phyloP scores from a whole-genome alignment of 2,329 filamentous ascomycete species.

The Ramularia endophylla region DNA sequence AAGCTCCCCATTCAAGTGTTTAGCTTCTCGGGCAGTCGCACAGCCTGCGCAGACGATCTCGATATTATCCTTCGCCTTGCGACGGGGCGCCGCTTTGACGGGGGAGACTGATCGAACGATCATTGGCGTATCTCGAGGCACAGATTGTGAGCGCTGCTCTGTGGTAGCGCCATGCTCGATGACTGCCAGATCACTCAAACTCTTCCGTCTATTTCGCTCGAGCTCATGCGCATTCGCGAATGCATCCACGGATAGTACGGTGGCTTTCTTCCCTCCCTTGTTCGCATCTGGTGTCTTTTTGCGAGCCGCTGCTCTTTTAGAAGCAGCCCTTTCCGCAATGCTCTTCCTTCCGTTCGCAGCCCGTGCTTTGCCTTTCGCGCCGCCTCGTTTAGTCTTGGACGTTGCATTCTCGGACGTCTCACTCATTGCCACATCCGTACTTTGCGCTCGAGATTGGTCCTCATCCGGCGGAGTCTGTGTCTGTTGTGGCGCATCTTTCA shows the following conservation, averaged over 20 bases:
- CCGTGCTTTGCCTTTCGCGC: slow-evolving; percentile 43
- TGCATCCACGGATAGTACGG: slow-evolving; percentile 2
- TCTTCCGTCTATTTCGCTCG: slow-evolving; percentile 21
- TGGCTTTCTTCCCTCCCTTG: slow-evolving; percentile 27
- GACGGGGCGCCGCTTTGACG: slow-evolving; percentile 24
- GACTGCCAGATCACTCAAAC: slow-evolving; percentile 15
- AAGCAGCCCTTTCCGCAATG: slow-evolving; percentile 31
- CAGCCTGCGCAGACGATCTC: slow-evolving; percentile 52
- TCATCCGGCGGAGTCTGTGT: slow-evolving; percentile 39
- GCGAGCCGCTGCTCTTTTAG: slow-evolving; percentile 22
- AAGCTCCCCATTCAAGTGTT: slow-evolving; percentile 42
- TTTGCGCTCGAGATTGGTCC: slow-evolving; percentile 17
- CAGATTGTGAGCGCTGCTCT: slow-evolving; percentile 19
- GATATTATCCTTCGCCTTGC: slow-evolving; percentile 24
- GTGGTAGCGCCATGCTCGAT: background rate
- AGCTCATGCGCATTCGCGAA: slow-evolving; percentile 9
- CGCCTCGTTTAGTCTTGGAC: slow-evolving; percentile 31
- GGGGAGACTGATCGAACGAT: slow-evolving; percentile 18
- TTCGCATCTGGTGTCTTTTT: slow-evolving; percentile 32
- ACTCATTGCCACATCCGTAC: slow-evolving; percentile 18
- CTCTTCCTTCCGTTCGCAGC: slow-evolving; percentile 33
- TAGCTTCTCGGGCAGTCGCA: slow-evolving; percentile 48
- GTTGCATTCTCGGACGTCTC: slow-evolving; percentile 18
- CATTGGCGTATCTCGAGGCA: slow-evolving; percentile 26
- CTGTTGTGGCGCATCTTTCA: slow-evolving; percentile 25